Base-by-base conservation (phyloP, 148 eudicot genomes). In the Amaranthus palmeri region DNA sequence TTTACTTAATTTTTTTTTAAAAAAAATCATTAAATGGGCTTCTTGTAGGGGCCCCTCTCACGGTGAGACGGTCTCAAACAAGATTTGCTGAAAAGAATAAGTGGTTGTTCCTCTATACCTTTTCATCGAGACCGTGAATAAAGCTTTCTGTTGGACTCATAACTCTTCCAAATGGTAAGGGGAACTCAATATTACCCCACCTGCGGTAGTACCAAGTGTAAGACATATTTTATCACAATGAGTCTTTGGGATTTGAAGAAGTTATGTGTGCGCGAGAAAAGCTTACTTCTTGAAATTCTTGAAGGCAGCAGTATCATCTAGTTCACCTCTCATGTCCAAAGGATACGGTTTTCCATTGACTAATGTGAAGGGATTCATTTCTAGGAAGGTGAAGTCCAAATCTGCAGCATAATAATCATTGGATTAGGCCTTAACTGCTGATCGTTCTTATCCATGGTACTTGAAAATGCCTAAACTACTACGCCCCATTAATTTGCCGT, bases 141-240 rank as follows among this genome's bases (percentile, higher is more conserved):
- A 92, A 91, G 81, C 87, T 85, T 75, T 95, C 99, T 5, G 97
- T 88, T 58, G 97, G 72, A 78, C 93, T 95, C 97, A 95, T 91
- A 70, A 90, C 96, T 81, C 99, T 88, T 84, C 99, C 99, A 72
- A 95, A 95, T 52, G 99, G 99, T 88, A 89, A 56, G n/a, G 99
- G 99, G 68, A 95, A 95, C 74, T 95, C 96, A 69, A 95, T 74
- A 74, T 79, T 79, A 67, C 97, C 97, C 99, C 99, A 95, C 71
- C 99, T 91, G 74, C 59, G 81, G 67, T 69, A 53, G 43, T 18
- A 18, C 52, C 12, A 54, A 11, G 53, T 36, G 65, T 44, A 4
- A 67, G 53, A 17, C n/a, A 43, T 63, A 51, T 43, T 9, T 58
- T 11, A 14, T 53, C 2, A 60, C 5, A 36, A 40, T 54, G 6